Percentiles rank a stretch among this genome's conserved stretches.
phyloP scores from a whole-genome alignment of 768 basidiomycete species.

The Gymnopilus dilepis region DNA sequence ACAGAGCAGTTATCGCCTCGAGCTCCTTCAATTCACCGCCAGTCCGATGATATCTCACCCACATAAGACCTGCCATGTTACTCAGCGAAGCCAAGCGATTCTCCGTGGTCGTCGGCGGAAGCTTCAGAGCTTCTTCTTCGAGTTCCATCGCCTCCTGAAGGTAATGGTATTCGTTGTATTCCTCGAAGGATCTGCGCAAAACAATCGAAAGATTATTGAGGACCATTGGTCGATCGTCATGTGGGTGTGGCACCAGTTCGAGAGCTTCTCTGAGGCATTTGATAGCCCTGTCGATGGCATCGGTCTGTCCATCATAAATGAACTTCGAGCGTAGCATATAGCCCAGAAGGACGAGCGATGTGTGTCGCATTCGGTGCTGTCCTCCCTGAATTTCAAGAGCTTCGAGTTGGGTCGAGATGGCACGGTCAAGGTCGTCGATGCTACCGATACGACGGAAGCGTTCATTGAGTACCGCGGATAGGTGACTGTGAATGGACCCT shows the following conservation, averaged over 20 bases:
- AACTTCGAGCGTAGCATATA: neutral
- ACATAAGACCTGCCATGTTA: conserved; percentile 7
- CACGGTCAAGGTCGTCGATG: conserved; percentile 9
- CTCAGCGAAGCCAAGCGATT: neutral
- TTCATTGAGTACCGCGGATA: neutral
- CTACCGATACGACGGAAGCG: neutral
- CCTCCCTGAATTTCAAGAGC: conserved; percentile 4
- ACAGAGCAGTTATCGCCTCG: neutral
- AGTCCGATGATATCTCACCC: neutral
- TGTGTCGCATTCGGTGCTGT: conserved; percentile 4
- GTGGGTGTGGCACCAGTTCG: neutral
- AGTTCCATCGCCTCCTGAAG: conserved; percentile 7
- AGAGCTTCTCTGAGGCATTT: conserved; percentile 5
- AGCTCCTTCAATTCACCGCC: neutral
- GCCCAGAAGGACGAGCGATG: neutral
- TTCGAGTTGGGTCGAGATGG: conserved; percentile 5
- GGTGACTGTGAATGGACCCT: neutral
- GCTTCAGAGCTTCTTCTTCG: neutral
- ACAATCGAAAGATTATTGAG: conserved; percentile 12
- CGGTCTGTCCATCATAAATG: neutral
- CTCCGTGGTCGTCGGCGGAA: neutral
- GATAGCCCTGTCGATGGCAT: neutral
- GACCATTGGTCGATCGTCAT: neutral
- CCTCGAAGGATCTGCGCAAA: neutral
- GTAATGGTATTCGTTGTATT: neutral